Evolutionary conservation across 2,329 filamentous ascomycete species (phyloP).

Genomic region (Calonectria naviculata): DNA sequence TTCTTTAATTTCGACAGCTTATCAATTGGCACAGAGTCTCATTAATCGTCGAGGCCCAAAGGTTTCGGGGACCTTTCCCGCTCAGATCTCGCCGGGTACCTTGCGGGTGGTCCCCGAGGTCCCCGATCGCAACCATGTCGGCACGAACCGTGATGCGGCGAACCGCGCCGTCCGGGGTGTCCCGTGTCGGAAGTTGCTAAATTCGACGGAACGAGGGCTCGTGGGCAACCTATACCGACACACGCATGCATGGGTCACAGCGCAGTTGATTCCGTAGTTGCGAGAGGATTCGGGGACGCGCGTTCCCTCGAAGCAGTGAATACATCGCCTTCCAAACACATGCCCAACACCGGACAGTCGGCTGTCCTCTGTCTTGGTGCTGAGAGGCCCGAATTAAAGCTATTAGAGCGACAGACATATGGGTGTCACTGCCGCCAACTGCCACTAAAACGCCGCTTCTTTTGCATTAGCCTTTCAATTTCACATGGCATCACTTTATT

Average conservation of each 20-base stretch:
- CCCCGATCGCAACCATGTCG: background rate
- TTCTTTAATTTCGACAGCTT: background rate
- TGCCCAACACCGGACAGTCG: background rate
- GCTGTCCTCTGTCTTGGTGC: background rate
- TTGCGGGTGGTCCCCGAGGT: constrained; percentile 19
- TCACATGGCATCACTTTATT: constrained; percentile 20
- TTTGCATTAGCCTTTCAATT: constrained; percentile 1
- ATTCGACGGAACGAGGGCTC: background rate
- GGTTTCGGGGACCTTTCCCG: background rate
- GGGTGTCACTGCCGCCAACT: background rate
- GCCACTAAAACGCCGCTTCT: background rate
- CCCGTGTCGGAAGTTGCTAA: background rate
- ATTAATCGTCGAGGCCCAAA: background rate
- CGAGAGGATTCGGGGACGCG: background rate
- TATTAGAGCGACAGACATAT: background rate
- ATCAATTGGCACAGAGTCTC: background rate
- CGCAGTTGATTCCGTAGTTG: background rate
- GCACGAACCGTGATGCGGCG: background rate
- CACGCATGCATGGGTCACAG: background rate
- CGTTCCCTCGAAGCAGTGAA: background rate
- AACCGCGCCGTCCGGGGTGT: background rate
- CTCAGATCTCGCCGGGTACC: background rate
- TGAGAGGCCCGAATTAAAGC: background rate
- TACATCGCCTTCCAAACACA: background rate
- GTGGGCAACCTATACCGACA: background rate